Evolutionary conservation across 1,284 basidiomycete genomes (phyloP), one percentile per base, ranked within the genome.

Genomic region (Ustilago sp.): DNA sequence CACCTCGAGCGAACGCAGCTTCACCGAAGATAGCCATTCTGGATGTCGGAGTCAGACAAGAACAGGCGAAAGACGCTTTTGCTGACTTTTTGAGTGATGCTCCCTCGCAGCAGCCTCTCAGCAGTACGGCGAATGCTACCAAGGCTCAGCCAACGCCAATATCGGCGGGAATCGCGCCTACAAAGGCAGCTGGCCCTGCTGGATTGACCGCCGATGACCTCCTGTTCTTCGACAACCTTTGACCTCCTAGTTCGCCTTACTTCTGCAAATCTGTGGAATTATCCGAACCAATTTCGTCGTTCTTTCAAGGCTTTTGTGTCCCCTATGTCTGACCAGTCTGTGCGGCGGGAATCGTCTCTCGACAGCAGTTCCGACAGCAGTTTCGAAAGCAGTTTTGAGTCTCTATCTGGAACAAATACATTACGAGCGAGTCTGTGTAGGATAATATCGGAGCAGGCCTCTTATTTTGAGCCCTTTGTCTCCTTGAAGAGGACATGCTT

Each of bases 401-500:
- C 23, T 28, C 23, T 28, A 28, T 28, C 43, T 45, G 12, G 15
- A 35, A 51, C 6, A 3, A 5, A 32, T 54, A 6, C 32, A 54
- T 54, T 54, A n/a, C 45, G 34, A 17, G 9, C 15, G 45, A 59
- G 31, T 5, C 12, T 59, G 41, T 43, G 34, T 23, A 11, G 34
- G 3, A 43, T n/a, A 34, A 34, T 35, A 32, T 8, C 19, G 60
- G 19, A 41, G 15, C 41, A 8, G 3, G 23, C 23, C 23, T 23
- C 19, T 70, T 38, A 81, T 53, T 78, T 80, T 9, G 68, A 76
- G n/a, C 79, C 79, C 59, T 82, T 81, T 38, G 68, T 77, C 47
- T 84, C 83, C 57, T 81, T 74, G 62, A 84, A 84, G 8, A 84
- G 72, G 28, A 84, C 83, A 47, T 84, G 83, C 56, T 79, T 82